A percentile compares a stretch with the other conserved stretches of the same genome.
phyloP scores from a whole-genome alignment of 2,329 filamentous ascomycete genomes.

The Pestalotiopsis sp. region DNA sequence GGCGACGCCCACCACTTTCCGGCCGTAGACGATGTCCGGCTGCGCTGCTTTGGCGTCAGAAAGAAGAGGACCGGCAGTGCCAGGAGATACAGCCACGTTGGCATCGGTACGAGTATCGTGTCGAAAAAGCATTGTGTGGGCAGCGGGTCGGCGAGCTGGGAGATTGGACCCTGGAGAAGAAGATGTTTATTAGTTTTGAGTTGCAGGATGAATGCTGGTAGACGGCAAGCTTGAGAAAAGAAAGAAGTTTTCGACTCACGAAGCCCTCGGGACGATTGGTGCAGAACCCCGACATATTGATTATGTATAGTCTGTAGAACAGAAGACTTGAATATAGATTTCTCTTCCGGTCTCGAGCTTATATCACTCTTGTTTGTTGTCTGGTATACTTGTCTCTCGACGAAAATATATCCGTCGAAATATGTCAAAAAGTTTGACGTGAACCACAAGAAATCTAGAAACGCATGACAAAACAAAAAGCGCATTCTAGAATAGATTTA shows the following conservation, averaged over 20 bases:
- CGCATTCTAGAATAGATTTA: neutral
- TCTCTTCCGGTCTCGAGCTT: neutral
- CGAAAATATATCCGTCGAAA: neutral
- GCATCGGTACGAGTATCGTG: slow-evolving; percentile 22
- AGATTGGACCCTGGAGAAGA: slow-evolving; percentile 11
- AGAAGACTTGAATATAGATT: neutral
- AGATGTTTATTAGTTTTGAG: too few species aligned
- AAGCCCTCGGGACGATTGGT: slow-evolving; percentile 15
- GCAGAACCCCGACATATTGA: slow-evolving; percentile 11
- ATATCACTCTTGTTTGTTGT: neutral
- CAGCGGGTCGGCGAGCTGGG: slow-evolving; percentile 13
- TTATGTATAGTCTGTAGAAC: neutral
- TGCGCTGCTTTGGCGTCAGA: slow-evolving; percentile 14
- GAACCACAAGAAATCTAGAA: too few species aligned
- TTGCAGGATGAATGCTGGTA: neutral
- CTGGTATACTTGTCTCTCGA: neutral
- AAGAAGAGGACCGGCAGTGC: slow-evolving; percentile 17
- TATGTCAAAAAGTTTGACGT: neutral
- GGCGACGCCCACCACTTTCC: neutral
- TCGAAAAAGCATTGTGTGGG: slow-evolving; percentile 30
- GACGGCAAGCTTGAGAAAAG: too few species aligned
- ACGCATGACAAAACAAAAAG: too few species aligned
- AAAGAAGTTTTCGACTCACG: neutral
- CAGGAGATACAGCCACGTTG: slow-evolving; percentile 21
- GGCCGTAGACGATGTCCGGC: slow-evolving; percentile 4